Conservation (phyloP, 768 basidiomycete genomes). For the Austroboletus eburneus region DNA sequence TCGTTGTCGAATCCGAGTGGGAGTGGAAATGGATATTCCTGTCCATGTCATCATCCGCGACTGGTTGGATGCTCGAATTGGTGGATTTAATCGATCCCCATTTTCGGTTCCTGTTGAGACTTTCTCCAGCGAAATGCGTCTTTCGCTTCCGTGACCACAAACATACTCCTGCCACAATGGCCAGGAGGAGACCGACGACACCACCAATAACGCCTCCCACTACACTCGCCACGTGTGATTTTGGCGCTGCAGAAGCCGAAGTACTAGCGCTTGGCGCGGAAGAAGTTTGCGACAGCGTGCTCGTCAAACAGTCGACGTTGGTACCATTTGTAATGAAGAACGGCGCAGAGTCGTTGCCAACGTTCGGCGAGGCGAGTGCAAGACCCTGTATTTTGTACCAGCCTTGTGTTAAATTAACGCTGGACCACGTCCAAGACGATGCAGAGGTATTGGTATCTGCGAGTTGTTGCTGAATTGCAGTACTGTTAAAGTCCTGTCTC, state of each 20-base stretch:
- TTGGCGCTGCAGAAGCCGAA: constrained; percentile 20
- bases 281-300: constrained; percentile 9
- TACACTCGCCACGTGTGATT: constrained; percentile 40
- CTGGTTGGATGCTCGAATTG: constrained; percentile 12
- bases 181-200: constrained; percentile 32
- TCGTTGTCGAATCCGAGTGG: constrained; percentile 25
- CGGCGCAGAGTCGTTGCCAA: constrained; percentile 18
- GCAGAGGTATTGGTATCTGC: constrained; percentile 23
- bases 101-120: constrained; percentile 14
- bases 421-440: constrained; percentile 37
- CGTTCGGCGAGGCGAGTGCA: constrained; percentile 1
- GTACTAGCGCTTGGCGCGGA: constrained; percentile 8
- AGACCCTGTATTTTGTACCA: constrained; percentile 39
- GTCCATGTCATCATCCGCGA: background rate
- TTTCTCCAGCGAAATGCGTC: constrained; percentile 23
- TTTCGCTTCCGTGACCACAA: constrained; percentile 25
- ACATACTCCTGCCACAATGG: constrained; percentile 31
- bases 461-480: constrained; percentile 23
- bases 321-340: constrained; percentile 39
- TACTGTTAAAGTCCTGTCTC: constrained; percentile 1
- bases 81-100: constrained; percentile 30
- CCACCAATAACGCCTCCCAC: constrained; percentile 52
- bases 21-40: constrained; percentile 9
- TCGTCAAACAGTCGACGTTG: constrained; percentile 31
- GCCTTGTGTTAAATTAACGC: constrained; percentile 46